phyloP scores from a whole-genome alignment of 768 basidiomycete species.

The Megacollybia marginata region DNA sequence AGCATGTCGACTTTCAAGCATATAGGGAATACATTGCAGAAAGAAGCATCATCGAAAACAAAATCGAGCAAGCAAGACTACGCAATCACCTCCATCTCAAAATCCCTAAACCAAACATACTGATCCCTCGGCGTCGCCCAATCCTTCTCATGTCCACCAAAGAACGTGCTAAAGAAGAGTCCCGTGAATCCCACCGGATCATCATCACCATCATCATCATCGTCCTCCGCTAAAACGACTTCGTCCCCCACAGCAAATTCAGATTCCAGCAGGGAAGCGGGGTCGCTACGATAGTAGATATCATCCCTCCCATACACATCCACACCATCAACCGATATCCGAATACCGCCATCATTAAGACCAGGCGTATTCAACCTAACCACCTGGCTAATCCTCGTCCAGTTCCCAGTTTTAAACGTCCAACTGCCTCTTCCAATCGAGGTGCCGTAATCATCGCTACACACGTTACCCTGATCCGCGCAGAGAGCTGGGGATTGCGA shows the following conservation, averaged over 20 bases:
- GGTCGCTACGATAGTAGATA: constrained; percentile 45
- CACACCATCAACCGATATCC: constrained; percentile 55
- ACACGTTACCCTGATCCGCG: constrained; percentile 48
- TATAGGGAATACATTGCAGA: too few species aligned
- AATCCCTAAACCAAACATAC: constrained; percentile 71
- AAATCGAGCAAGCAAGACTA: too few species aligned
- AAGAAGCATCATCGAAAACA: too few species aligned
- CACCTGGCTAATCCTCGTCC: constrained; percentile 69
- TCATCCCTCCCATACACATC: constrained; percentile 46
- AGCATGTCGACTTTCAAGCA: too few species aligned
- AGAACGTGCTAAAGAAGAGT: constrained; percentile 80
- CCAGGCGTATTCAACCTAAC: constrained; percentile 73
- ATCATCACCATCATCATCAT: neutral
- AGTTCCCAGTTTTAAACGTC: constrained; percentile 48
- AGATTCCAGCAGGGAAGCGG: too few species aligned
- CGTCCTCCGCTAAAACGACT: constrained; percentile 1
- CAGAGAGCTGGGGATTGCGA: constrained; percentile 59
- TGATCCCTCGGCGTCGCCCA: constrained; percentile 73
- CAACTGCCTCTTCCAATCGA: constrained; percentile 74
- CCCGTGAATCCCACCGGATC: constrained; percentile 34
- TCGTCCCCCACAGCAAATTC: neutral
- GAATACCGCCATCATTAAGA: constrained; percentile 55
- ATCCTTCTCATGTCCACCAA: constrained; percentile 61
- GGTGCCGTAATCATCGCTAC: constrained; percentile 60
- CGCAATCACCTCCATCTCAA: constrained; percentile 28